Evolutionary conservation across 2,329 filamentous ascomycete species (phyloP), one percentile per base, ranked within the genome.

Genomic region (Ceratocystis eucalypticola): DNA sequence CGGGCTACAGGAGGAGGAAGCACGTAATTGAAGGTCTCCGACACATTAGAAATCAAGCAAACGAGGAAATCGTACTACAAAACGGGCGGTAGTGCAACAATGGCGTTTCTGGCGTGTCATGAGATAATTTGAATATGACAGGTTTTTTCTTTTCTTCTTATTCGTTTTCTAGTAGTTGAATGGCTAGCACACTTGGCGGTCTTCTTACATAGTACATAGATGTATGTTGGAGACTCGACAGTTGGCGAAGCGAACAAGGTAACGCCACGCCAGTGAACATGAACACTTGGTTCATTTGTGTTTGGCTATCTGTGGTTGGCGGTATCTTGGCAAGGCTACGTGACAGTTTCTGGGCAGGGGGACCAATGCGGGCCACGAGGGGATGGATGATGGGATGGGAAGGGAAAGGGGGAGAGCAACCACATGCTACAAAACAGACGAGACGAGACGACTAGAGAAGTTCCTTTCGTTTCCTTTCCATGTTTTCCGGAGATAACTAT

Each of bases 61-160:
- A 45, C 37, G 15, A 45, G 10, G 37, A 41, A 41, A 41, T 44
- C 25, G 10, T 50, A 33, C 25, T 63, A 63, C 61, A 46, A 63
- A 63, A 63, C 53, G 53, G 53, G 46, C 15, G 41, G 61, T 63
- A 45, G 61, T 45, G 45, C 61, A 63, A 45, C 61, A 28, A 63
- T 20, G 61, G 61, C 61, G 61, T 63, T 63, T 63, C n/a, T 63
- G 61, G 61, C 61, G 61, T 57, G 48, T 53, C 22, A 57, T 63
- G 61, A 33, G 44, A 41, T 46, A 48, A 48, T 33, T 63, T n/a
- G 22, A n/a, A 50, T 30, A 50, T 50, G 46, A 25, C 28, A 28
- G 25, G 17, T 37, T 33, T 33, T 33, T 28, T 30, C n/a, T 33
- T 55, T 25, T 30, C 33, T 30, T 15, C 20, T 12, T 55, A 5